Base-by-base conservation (phyloP, 306 rosid species). In the Hippophae tibetana region DNA sequence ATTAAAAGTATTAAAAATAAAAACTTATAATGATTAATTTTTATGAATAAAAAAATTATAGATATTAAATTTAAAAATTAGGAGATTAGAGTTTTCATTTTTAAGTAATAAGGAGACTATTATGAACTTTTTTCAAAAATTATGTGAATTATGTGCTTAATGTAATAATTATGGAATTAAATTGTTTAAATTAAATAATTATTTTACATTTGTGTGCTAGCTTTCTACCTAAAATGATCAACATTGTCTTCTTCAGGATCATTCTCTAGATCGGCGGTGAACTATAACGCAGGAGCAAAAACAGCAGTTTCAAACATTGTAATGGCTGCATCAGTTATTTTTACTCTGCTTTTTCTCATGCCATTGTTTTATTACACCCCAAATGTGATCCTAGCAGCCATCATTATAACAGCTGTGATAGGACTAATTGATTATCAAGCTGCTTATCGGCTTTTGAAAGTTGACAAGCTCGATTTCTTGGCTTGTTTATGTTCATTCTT, bases 391-490 rank as follows among this genome's bases (percentile, higher is more conserved):
- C 38, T 60, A 47, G 52, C 65, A 13, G 65, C 65, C 40, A 47
- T 47, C 42, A 60, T 60, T 10, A n/a, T 60, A 13, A 12, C 23
- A 38, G 65, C 65, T 13, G 54, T 60, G 11, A 2, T 47, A 7
- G 65, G 65, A 25, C 38, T 60, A 25, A 47, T 60, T 13, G 44
- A 60, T 42, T 11, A 23, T 12, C 13, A 47, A 8, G 42, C 26
- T 27, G 14, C 48, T 7, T 13, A 46, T 44, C 26, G 48, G 47
- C 65, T 60, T n/a, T 60, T 42, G 44, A 60, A 47, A 54, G 44
- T 60, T 47, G 65, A 47, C 55, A 60, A 60, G 65, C 54, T 60
- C 38, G 65, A 60, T 60, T 60, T 60, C 54, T 60, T 60, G 11
- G 62, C 62, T 43, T 57, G 62, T 57, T 57, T 9, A 9, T 57